A percentile compares a stretch with the other conserved stretches of the same genome.
Conservation (phyloP, 768 basidiomycete genomes). For the Gloeostereum incarnatum region DNA sequence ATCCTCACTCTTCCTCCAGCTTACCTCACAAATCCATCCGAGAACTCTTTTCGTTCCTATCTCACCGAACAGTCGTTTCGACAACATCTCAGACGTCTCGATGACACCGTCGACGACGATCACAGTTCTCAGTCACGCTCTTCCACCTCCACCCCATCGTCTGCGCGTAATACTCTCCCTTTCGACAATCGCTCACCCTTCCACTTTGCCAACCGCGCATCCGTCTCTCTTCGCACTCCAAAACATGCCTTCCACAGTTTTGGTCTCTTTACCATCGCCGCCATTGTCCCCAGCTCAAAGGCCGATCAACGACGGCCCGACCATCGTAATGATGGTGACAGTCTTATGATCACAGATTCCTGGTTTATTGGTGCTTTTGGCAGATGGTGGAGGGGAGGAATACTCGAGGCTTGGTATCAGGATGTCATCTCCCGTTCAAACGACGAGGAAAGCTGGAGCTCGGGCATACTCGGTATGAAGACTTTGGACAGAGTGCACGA, state of each 20-base stretch:
- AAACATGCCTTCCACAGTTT: slow-evolving; percentile 81
- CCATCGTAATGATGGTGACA: slow-evolving; percentile 29
- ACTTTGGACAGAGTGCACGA: slow-evolving; percentile 62
- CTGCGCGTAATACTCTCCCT: slow-evolving; percentile 17
- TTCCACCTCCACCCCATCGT: slow-evolving; percentile 18
- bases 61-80: slow-evolving; percentile 98
- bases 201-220: slow-evolving; percentile 89
- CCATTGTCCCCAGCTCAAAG: slow-evolving; percentile 51
- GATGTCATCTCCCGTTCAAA: slow-evolving; percentile 54
- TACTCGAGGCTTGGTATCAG: slow-evolving; percentile 75
- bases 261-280: slow-evolving; percentile 81
- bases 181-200: slow-evolving; percentile 40
- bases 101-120: slow-evolving; percentile 53
- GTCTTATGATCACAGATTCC: slow-evolving; percentile 56
- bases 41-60: slow-evolving; percentile 88
- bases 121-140: slow-evolving; percentile 18
- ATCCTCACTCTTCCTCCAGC: slow-evolving; percentile 37
- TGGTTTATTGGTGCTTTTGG: slow-evolving; percentile 93
- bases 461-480: slow-evolving; percentile 72
- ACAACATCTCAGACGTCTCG: slow-evolving; percentile 81
- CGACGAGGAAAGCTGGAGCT: slow-evolving; percentile 67
- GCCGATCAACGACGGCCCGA: slow-evolving; percentile 15
- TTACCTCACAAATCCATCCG: slow-evolving; percentile 90
- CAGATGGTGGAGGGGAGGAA: slow-evolving; percentile 82
- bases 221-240: slow-evolving; percentile 88